Evolutionary conservation across 163 green algal species (phyloP), one percentile per base, ranked within the genome.

Genomic region (Chloromonas sp.): DNA sequence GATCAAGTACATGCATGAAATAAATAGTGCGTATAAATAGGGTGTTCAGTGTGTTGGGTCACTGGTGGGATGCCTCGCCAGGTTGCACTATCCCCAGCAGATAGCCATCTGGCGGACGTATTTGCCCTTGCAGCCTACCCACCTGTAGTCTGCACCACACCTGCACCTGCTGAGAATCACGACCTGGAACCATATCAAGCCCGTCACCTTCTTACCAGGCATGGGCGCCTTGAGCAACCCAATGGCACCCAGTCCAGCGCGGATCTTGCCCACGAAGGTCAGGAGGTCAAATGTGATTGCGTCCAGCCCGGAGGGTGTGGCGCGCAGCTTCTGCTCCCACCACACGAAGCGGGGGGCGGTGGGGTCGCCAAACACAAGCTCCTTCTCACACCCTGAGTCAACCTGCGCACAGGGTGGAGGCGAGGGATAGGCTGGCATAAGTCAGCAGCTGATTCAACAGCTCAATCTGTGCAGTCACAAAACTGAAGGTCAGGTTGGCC

Each of bases 331-430:
- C 14, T 92, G 92, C 71, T 98, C 91, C 97, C 97, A 99, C 81
- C 92, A 98, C 70, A 99, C 97, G 90, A 98, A 99, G 78, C 97
- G 93, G 3, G 96, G 95, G 0, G 95, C 93, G 13, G 89, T 97
- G 61, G 96, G 96, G 88, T 99, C 96, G 8, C 95, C 97, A 79
- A 99, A 92, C 13, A 98, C 93, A 2, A 99, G 92, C 36, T 99
- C 87, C 82, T 97, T 87, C 3, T 93, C 93, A 14, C 93, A 83
- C 3, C 94, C 96, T 59, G 95, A 89, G 60, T 97, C 95, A 60
- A 97, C 93, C 95, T 98, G 89, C 61, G 82, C 66, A 11, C 66
- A 74, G 66, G 66, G 66, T 11, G 66, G 66, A 74, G 66, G 5
- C 11, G 66, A 11, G 66, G 5, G 66, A 5, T 11, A 74, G 66